Base-by-base conservation (phyloP, 148 eudicot genomes). In the Persicaria maculosa region DNA sequence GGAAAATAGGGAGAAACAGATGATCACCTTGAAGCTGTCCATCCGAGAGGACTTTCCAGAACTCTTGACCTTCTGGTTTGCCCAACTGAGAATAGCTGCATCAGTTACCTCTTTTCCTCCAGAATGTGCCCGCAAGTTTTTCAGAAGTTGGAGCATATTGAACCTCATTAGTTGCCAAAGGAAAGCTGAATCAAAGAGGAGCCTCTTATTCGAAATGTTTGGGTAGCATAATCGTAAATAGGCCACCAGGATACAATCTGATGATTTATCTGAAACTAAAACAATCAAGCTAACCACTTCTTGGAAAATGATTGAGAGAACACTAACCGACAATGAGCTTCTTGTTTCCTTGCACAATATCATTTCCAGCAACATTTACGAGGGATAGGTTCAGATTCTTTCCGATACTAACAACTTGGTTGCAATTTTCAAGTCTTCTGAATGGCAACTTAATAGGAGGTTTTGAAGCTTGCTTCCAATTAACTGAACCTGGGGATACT, bases 91-190 rank as follows among this genome's bases (percentile, higher is more conserved):
- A 77, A 93, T 93, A 55, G 89, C 90, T 46, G 81, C 80, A 87
- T 93, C 97, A 1, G 85, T 82, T 25, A 93, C 87, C 83, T 93
- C 98, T 79, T 82, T 93, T 47, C 97, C 98, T 72, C 85, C 91
- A 19, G 92, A 81, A 78, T 75, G 86, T 6, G 90, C 86, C 76
- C 90, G 88, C 82, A 93, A 81, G 81, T 93, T 90, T 77, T 78
- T 88, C 78, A 93, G 85, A 5, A 93, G 88, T 89, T 87, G 89
- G 74, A 93, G 90, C 96, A 93, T 89, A 44, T 78, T 75, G 84
- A 90, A 93, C 80, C 96, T 87, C 98, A 93, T 93, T 81, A 93
- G 77, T 76, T 93, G 96, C 98, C 98, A 90, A 52, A 93, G 84
- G 74, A 93, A 91, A 65, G 98, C 98, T 93, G 93, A 53, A 45